Conservation (phyloP, 1,284 basidiomycete species). For the Ganoderma leucocontextum region DNA sequence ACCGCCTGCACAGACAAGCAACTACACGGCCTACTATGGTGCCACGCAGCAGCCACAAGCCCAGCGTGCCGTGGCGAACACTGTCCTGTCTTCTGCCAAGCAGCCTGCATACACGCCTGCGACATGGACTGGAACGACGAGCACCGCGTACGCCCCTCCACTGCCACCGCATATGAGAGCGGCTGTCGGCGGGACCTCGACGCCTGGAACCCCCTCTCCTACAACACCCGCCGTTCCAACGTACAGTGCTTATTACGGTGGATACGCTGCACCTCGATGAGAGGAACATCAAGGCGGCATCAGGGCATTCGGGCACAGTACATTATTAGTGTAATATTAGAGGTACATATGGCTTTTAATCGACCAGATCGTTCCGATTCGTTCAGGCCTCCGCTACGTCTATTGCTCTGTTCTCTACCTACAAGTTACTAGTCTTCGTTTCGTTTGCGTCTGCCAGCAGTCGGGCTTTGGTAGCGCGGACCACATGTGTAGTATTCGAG, state of each 20-base stretch:
- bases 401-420: background rate
- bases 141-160: constrained; percentile 44
- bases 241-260: constrained; percentile 38
- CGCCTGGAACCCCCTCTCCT: constrained; percentile 38
- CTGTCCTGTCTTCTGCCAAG: constrained; percentile 43
- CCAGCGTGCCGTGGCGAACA: constrained; percentile 59
- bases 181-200: constrained; percentile 27
- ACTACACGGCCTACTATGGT: constrained; percentile 42
- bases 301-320: background rate
- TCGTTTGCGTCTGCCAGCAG: background rate
- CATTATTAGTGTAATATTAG: constrained; percentile 33
- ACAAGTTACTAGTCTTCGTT: background rate
- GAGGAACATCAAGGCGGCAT: background rate
- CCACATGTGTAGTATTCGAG: constrained; percentile 3
- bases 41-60: constrained; percentile 42
- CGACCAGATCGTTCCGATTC: background rate
- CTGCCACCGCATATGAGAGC: constrained; percentile 51
- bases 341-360: constrained; percentile 11
- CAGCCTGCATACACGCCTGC: constrained; percentile 40
- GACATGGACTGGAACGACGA: constrained; percentile 38
- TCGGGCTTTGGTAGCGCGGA: background rate
- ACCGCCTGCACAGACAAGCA: constrained; percentile 40
- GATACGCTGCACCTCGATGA: constrained; percentile 37
- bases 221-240: constrained; percentile 22
- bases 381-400: background rate